These are phyloP conservation scores for Phylloporus scabripes DNA, from an alignment of 768 basidiomycete species.

Conservation along the genomic window DNA sequence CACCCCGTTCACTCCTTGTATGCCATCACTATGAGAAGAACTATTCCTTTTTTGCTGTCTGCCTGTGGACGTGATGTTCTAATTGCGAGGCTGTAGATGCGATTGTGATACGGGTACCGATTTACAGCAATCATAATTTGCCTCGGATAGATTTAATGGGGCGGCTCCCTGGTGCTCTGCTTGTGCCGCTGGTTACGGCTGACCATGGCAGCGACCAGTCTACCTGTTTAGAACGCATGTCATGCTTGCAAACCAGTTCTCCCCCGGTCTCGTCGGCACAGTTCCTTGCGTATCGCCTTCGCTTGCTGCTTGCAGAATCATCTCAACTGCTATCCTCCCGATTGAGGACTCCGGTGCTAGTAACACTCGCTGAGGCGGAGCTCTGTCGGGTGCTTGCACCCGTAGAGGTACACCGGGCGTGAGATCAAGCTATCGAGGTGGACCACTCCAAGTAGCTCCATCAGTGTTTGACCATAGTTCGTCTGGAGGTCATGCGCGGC, in stretches of 20 bases:
- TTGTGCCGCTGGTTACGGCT: not conserved
- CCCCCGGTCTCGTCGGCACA: no score
- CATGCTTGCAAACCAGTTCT: no score
- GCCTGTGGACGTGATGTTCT: conserved; percentile 10
- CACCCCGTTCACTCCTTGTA: not conserved
- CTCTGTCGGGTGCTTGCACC: no score
- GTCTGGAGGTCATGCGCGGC: no score
- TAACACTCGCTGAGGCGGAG: no score
- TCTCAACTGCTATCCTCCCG: no score
- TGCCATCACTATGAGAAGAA: conserved; percentile 4
- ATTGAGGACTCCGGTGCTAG: no score
- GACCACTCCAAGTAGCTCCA: no score
- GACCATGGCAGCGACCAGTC: not conserved
- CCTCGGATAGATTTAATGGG: conserved; percentile 4
- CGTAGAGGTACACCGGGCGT: no score
- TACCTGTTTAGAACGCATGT: not conserved
- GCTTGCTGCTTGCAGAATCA: not conserved
- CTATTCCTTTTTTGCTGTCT: conserved; percentile 4
- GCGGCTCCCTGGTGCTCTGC: not conserved
- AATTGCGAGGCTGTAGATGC: conserved; percentile 17
- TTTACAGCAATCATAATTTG: conserved; percentile 26
- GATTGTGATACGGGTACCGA: conserved; percentile 22
- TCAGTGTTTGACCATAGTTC: no score
- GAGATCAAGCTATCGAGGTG: no score
- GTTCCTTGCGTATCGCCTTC: not conserved